Evolutionary conservation across 441 rosid genomes (phyloP), one percentile per base, ranked within the genome.

Genomic region (Cnidoscolus chayamansa): DNA sequence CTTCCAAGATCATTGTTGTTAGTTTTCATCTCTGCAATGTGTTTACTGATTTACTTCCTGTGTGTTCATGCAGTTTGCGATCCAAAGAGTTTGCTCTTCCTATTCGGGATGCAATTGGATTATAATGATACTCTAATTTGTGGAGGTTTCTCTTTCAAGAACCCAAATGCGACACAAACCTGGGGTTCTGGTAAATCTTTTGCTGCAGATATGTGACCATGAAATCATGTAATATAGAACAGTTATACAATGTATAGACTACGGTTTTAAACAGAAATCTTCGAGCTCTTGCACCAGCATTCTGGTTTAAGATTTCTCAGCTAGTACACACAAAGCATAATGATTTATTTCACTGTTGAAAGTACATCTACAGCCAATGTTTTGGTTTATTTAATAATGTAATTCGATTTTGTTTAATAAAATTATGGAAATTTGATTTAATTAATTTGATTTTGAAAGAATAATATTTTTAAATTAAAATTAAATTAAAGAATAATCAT

Each of bases 181-280:
- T 94, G 98, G 37, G 98, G 97, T 12, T 94, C 97, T 37, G 98
- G 98, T 56, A 94, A 94, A 88, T 94, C 96, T 67, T 94, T 94
- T 83, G 87, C 87, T 9, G 98, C 99, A 5, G 94, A 92, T 67
- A 87, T 88, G 93, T 94, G 81, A 84, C 25, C 25, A 25, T 25
- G 25, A 25, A 80, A 57, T 68, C 50, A 53, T 72, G 57, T 53
- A 70, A 25, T 67, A 76, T 66, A 71, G n/a, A 55, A 69, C 45
- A 65, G 54, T 64, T 32, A 51, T 13, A 30, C 43, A 16, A 7
- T 19, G 51, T 72, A 75, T 2, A 4, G 32, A 31, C 1, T 62
- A 35, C 57, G 19, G 6, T 40, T 35, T 50, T 40, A 19, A 12
- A 65, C 48, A 76, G 59, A 25, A 25, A 25, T 25, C 25, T 25